Evolutionary conservation across 192 early-diverging fungal species (phyloP), one percentile per base, ranked within the genome.

Genomic region (Jimgerdemannia lactiflua): DNA sequence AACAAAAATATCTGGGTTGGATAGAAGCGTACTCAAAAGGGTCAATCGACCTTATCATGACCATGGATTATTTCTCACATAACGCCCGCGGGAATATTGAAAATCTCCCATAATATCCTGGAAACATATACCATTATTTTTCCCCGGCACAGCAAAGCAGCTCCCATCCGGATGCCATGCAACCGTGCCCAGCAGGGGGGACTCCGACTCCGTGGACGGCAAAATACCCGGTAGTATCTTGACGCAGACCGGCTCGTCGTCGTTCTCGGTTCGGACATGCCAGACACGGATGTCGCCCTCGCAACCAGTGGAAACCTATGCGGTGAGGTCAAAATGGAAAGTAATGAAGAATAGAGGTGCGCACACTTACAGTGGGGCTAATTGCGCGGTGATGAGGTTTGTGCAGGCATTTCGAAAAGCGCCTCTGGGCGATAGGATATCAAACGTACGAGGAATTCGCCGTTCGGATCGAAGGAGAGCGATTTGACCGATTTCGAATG

Each of bases 251-350:
- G 89, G 86, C 43, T 64, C 67, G 14, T 70, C 64, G 2, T 84
- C 83, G 10, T 65, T 63, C 4, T 72, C 71, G 18, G 84, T 77
- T 74, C 90, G 75, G 77, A 29, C 29, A 29, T 92, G 88, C 91
- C 91, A 94, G 8, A 94, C 77, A 44, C 85, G 80, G 29, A 92
- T 80, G 3, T 87, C 85, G 17, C 93, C 93, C 65, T 92, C 86
- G 70, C 87, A 86, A 18, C 84, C 86, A 3, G 83, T 79, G 4
- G 92, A 91, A 3, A 76, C 42, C 75, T 76, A 18, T 65, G 1
- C 64, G 1, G 2, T 64, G 8, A 0, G n/a, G 10, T 39, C 44
- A 17, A n/a, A 43, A 14, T 9, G 17, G 3, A 2, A 67, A 4
- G 42, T 29, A 10, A n/a, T n/a, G n/a, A n/a, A n/a, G n/a, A n/a